Percentiles rank a stretch among this genome's conserved stretches.
These are phyloP conservation scores for Salix exigua DNA, from an alignment of 345 rosid species.

Conservation along the genomic window DNA sequence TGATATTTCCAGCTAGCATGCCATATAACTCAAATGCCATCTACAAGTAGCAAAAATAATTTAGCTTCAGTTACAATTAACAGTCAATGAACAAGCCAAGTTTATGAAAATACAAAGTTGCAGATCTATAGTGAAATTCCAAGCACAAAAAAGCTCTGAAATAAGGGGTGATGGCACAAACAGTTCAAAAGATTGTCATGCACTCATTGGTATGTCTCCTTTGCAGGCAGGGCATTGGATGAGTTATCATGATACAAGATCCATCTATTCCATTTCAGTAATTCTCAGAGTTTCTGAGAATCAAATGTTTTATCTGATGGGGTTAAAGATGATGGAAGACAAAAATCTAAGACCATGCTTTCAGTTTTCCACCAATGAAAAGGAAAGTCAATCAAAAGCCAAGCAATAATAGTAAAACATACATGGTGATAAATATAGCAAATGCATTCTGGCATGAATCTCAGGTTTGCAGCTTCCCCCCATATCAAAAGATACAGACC, in stretches of 20 bases:
- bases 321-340: background rate
- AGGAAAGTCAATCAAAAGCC: background rate
- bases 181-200: background rate
- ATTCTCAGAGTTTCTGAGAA: background rate
- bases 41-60: slow-evolving; percentile 32
- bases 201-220: background rate
- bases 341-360: background rate
- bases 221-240: background rate
- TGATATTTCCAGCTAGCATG: slow-evolving; percentile 95
- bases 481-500: slow-evolving; percentile 93
- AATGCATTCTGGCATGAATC: slow-evolving; percentile 99
- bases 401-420: slow-evolving; percentile 25
- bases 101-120: background rate
- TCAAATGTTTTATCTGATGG: background rate
- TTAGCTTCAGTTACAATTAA: background rate
- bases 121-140: background rate
- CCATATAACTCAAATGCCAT: slow-evolving; percentile 99
- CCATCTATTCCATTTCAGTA: background rate
- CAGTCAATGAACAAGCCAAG: background rate
- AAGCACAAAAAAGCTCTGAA: background rate
- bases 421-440: slow-evolving; percentile 99
- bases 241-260: background rate
- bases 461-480: slow-evolving; percentile 99
- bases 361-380: background rate
- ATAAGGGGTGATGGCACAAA: background rate